These are phyloP conservation scores for Aspergillus neoniger DNA, from an alignment of 2,329 filamentous ascomycete species.

Conservation along the genomic window DNA sequence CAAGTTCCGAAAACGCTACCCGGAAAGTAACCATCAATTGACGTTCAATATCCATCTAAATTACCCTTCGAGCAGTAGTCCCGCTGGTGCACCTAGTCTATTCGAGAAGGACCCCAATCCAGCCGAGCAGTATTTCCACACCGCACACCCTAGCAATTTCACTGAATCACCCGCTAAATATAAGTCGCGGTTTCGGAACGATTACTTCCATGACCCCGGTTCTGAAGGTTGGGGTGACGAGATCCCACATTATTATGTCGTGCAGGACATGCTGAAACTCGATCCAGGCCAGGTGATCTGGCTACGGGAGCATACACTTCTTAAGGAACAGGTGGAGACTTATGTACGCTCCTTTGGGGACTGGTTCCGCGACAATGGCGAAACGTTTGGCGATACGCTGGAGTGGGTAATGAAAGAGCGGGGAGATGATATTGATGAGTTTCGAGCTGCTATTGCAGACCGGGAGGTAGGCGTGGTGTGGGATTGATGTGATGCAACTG, in stretches of 20 bases:
- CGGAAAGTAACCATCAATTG: slow-evolving; percentile 51
- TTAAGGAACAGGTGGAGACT: slow-evolving; percentile 59
- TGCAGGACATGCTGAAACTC: slow-evolving; percentile 66
- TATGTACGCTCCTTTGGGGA: slow-evolving; percentile 56
- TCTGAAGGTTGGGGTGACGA: slow-evolving; percentile 67
- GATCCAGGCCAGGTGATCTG: slow-evolving; percentile 62
- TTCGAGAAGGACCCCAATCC: slow-evolving; percentile 14
- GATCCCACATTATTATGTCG: slow-evolving; percentile 63
- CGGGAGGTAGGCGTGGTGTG: slow-evolving; percentile 36
- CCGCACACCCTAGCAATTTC: slow-evolving; percentile 23
- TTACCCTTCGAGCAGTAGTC: slow-evolving; percentile 39
- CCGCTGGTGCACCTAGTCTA: slow-evolving; percentile 4
- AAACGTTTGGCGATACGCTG: slow-evolving; percentile 62
- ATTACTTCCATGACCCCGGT: slow-evolving; percentile 54
- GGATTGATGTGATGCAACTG: slow-evolving; percentile 12
- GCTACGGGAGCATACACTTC: slow-evolving; percentile 57
- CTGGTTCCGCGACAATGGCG: slow-evolving; percentile 66
- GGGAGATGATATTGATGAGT: slow-evolving; percentile 52
- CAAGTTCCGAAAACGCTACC: slow-evolving; percentile 60
- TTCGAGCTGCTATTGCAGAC: slow-evolving; percentile 33
- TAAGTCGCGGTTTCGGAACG: slow-evolving; percentile 50
- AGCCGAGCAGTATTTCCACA: slow-evolving; percentile 26
- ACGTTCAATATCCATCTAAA: slow-evolving; percentile 57
- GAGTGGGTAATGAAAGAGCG: slow-evolving; percentile 59
- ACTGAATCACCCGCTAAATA: slow-evolving; percentile 38